Evolutionary conservation across 768 basidiomycete genomes (phyloP).

Genomic region (Coprinellus micaceus): DNA sequence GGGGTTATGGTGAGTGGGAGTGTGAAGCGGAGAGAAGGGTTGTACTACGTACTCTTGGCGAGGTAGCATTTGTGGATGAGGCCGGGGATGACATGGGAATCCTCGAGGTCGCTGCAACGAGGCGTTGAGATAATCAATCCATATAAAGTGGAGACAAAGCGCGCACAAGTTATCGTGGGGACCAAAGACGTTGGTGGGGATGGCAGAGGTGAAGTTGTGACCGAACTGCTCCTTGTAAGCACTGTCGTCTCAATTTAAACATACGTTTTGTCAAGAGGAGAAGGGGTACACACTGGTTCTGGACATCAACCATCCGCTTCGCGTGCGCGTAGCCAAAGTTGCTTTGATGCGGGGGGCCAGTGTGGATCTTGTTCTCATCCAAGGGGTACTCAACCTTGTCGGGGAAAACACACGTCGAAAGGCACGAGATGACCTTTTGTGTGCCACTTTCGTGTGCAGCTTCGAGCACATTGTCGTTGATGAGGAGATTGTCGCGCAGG

Average conservation of each 20-base stretch:
- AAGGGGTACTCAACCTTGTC: conserved; percentile 93
- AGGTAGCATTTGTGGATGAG: conserved; percentile 91
- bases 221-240: conserved; percentile 97
- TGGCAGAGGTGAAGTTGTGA: conserved; percentile 92
- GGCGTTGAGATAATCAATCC: neutral
- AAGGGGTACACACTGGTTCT: conserved; percentile 72
- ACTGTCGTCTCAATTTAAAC: conserved; percentile 35
- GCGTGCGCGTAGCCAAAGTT: conserved; percentile 98
- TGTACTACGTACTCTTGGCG: conserved; percentile 64
- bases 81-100: conserved; percentile 92
- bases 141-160: neutral
- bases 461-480: conserved; percentile 93
- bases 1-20: neutral
- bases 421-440: conserved; percentile 86
- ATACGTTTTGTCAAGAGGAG: neutral
- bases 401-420: conserved; percentile 97
- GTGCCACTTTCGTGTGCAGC: conserved; percentile 60
- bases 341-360: conserved; percentile 86
- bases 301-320: conserved; percentile 92
- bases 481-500: conserved; percentile 89
- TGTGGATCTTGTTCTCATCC: conserved; percentile 89
- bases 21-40: neutral
- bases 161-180: conserved; percentile 86
- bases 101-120: conserved; percentile 67
- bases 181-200: conserved; percentile 97